phyloP scores from a whole-genome alignment of 805 yeast species.

The Saturnispora sanitii region DNA sequence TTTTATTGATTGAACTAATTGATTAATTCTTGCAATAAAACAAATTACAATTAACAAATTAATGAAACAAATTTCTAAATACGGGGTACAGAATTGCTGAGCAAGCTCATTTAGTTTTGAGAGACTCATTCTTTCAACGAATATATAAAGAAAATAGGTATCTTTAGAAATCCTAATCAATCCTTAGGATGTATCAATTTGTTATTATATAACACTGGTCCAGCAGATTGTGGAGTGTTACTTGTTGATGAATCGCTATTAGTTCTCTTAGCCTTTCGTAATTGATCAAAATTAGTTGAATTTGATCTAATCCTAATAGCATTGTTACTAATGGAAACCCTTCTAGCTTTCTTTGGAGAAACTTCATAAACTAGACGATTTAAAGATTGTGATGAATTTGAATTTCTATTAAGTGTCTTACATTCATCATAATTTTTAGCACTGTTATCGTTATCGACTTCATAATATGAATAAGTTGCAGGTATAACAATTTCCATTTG shows the following conservation, averaged over 20 bases:
- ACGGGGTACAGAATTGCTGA: too few relatives aligned
- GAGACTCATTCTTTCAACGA: too few relatives aligned
- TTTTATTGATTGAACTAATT: too few relatives aligned
- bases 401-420: not conserved
- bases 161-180: not conserved
- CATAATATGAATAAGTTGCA: constrained; percentile 6
- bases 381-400: constrained; percentile 1
- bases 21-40: too few relatives aligned
- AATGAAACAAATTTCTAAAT: too few relatives aligned
- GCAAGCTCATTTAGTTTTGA: too few relatives aligned
- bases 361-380: not conserved
- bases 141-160: too few relatives aligned
- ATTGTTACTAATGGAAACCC: not conserved
- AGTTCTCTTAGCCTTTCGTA: not conserved
- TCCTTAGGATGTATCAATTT: not conserved
- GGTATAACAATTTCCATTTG: not conserved
- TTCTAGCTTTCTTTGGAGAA: not conserved
- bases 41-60: too few relatives aligned
- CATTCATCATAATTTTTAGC: not conserved
- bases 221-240: not conserved
- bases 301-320: constrained; percentile 1
- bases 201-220: not conserved
- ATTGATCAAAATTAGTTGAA: not conserved
- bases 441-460: not conserved
- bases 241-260: not conserved